A percentile compares a stretch with the other conserved stretches of the same genome.
phyloP scores from a whole-genome alignment of 2,329 filamentous ascomycete genomes.

The Aspergillus transmontanensis region DNA sequence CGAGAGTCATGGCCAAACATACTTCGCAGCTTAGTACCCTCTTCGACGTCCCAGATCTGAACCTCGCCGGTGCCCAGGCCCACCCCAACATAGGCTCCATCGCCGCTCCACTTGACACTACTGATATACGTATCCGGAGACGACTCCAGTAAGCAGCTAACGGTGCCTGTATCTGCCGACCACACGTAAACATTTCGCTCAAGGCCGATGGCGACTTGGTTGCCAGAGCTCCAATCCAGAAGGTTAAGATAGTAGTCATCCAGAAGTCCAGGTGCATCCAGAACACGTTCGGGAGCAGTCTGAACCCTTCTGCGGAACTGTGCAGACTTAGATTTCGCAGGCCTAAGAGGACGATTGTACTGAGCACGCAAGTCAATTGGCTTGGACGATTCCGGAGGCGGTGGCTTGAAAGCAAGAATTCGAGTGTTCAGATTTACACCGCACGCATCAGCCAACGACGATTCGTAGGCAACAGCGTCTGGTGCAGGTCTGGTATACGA shows the following conservation, averaged over 20 bases:
- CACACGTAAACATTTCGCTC: conserved; percentile 98
- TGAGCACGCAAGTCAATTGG: conserved; percentile 96
- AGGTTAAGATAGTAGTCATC: conserved; percentile 99
- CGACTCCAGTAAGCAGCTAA: conserved; percentile 86
- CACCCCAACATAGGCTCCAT: conserved; percentile 94
- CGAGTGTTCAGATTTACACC: conserved; percentile 91
- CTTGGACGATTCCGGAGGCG: conserved; percentile 96
- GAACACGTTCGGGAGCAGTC: conserved; percentile 91
- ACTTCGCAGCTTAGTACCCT: conserved; percentile 91
- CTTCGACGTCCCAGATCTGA: conserved; percentile 98
- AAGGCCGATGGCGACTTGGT: conserved; percentile 96
- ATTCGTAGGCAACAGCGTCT: conserved; percentile 87
- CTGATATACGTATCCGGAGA: conserved; percentile 91
- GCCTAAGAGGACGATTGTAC: conserved; percentile 94
- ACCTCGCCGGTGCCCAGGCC: conserved; percentile 94
- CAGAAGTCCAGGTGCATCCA: conserved; percentile 92
- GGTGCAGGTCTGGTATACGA: conserved; percentile 79
- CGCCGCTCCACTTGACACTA: conserved; percentile 98
- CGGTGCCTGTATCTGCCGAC: conserved; percentile 91
- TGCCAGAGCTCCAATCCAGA: conserved; percentile 95
- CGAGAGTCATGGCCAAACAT: conserved; percentile 98
- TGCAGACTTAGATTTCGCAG: conserved; percentile 70
- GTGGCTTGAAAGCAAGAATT: conserved; percentile 97
- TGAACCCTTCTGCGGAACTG: conserved; percentile 91
- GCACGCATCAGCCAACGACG: conserved; percentile 85